Evolutionary conservation across 306 rosid species (phyloP).

Genomic region (Begonia masoniana): DNA sequence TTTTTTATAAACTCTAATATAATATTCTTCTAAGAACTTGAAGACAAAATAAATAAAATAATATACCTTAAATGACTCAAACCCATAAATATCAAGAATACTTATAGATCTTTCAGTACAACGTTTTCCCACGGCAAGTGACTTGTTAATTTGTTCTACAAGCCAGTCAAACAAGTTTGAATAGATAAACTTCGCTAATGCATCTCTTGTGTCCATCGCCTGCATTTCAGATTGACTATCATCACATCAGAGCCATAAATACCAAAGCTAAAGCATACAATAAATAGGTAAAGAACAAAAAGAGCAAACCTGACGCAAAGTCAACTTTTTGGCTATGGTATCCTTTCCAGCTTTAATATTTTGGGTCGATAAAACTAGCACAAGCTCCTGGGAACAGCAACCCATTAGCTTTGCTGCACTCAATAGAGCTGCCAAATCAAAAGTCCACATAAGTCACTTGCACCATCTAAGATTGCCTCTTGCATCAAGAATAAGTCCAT

Average conservation of each 20-base stretch:
- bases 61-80: slow-evolving; percentile 80
- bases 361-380: slow-evolving; percentile 40
- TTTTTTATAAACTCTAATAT: slow-evolving; percentile 2
- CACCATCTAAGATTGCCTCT: background rate
- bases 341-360: slow-evolving; percentile 53
- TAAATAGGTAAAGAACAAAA: slow-evolving; percentile 14
- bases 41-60: slow-evolving; percentile 4
- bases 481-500: background rate
- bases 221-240: slow-evolving; percentile 18
- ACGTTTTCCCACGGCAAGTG: slow-evolving; percentile 50
- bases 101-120: slow-evolving; percentile 60
- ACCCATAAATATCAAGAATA: slow-evolving; percentile 79
- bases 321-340: slow-evolving; percentile 39
- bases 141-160: slow-evolving; percentile 70
- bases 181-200: slow-evolving; percentile 72
- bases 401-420: slow-evolving; percentile 69
- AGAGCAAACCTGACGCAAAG: slow-evolving; percentile 61
- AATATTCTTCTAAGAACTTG: slow-evolving; percentile 9
- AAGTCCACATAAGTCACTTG: background rate
- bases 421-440: slow-evolving; percentile 41
- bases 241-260: slow-evolving; percentile 5
- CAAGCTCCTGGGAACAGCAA: slow-evolving; percentile 58
- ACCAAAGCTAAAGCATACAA: slow-evolving; percentile 6
- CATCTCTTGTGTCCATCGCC: slow-evolving; percentile 84
- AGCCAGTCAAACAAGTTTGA: slow-evolving; percentile 88